Percentiles rank a stretch among this genome's conserved stretches.
Evolutionary conservation across 495 filamentous ascomycete genomes (phyloP).

Genomic region (Xylaria acuta): DNA sequence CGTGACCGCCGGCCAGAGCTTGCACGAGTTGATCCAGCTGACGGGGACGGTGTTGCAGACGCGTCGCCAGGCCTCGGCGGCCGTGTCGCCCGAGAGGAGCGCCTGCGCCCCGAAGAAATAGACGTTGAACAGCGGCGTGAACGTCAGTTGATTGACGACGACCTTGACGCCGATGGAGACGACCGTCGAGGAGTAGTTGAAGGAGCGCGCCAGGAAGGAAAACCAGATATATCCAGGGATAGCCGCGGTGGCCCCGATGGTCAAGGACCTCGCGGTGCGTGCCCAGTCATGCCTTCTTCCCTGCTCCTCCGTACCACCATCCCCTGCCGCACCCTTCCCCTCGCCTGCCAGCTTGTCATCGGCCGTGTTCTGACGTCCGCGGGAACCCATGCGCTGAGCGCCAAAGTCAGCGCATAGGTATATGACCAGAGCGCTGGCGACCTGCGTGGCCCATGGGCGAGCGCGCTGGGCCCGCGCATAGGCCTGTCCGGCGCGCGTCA

Average conservation of each 20-base stretch:
- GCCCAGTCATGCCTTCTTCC: slow-evolving; percentile 69
- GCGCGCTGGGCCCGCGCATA: slow-evolving; percentile 74
- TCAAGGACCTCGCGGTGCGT: slow-evolving; percentile 72
- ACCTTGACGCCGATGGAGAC: slow-evolving; percentile 78
- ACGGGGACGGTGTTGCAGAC: slow-evolving; percentile 77
- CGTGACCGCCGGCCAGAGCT: slow-evolving; percentile 90
- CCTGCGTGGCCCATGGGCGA: slow-evolving; percentile 78
- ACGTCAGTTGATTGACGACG: slow-evolving; percentile 77
- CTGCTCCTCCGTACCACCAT: slow-evolving; percentile 51
- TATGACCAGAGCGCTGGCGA: slow-evolving; percentile 75
- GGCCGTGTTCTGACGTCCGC: background rate
- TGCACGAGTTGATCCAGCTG: slow-evolving; percentile 78
- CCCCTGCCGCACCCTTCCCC: background rate
- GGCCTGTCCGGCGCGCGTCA: slow-evolving; percentile 67
- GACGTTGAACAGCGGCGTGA: slow-evolving; percentile 86
- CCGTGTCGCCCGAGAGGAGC: slow-evolving; percentile 62
- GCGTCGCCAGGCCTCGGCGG: slow-evolving; percentile 68
- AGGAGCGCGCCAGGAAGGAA: slow-evolving; percentile 75
- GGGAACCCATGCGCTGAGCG: slow-evolving; percentile 66
- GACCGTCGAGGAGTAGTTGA: slow-evolving; percentile 78
- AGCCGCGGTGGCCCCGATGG: slow-evolving; percentile 72
- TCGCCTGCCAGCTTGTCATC: background rate
- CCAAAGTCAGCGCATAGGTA: slow-evolving; percentile 82
- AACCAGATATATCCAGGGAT: slow-evolving; percentile 89
- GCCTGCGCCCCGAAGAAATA: slow-evolving; percentile 93